Base-by-base conservation (phyloP, 768 basidiomycete genomes). In the Lactarius akahatsu region DNA sequence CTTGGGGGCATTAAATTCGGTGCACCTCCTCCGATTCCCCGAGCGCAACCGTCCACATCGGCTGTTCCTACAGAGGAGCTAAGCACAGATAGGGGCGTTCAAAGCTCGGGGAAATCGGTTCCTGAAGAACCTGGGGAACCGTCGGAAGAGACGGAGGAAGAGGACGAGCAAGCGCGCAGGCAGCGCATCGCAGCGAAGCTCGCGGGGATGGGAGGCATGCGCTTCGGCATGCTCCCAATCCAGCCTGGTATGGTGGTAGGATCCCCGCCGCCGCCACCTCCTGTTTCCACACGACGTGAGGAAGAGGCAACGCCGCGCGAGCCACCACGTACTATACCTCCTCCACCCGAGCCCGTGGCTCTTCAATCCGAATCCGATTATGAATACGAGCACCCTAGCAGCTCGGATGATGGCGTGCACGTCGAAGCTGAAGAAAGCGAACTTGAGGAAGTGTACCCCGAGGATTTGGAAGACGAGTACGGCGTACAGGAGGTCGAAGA, bases 1-100 rank as follows among this genome's bases (percentile, higher is more conserved):
- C 80, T 97, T 0, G 93, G 95, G 18, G 92, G 91, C 3, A 88
- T 96, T 73, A 85, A 84, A 68, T 90, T 95, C 69, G 92, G 92
- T 1, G 86, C 83, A 54, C 89, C 89, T 18, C 85, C 86, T 5
- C 79, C 79, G 2, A 70, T 76, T 0, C 75, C 76, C 0, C 81
- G 78, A 0, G 76, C 75, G 3, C 79, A 77, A 6, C 76, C 78
- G 0, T 75, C 79, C 11, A 68, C 75, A 6, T 72, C 75, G 0
- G 72, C 70, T 0, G 72, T 73, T 13, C 75, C 72, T 10, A 73
- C 70, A 41, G 67, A 68, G 1, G 73, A 71, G 9, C 59, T 52
- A n/a, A 68, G 61, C 15, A 70, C 70, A 3, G 69, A 72, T 7
- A 70, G 65, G 23, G 67, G 28, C 30, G 64, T 69, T 3, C 73